phyloP scores from a whole-genome alignment of 495 filamentous ascomycete genomes.

The Penicillium soppii region DNA sequence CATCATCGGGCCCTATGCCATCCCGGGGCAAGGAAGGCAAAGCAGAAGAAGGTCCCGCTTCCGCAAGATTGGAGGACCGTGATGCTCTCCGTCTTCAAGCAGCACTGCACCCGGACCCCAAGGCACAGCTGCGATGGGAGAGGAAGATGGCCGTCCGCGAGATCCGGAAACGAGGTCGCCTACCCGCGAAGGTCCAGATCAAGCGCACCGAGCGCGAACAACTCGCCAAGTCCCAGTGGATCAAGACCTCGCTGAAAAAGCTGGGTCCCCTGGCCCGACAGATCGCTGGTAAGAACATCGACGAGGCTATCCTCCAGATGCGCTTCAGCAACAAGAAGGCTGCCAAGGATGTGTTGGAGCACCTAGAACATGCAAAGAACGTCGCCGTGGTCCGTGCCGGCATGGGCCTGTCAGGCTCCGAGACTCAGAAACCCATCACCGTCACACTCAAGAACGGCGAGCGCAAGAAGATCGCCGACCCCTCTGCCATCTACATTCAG shows the following conservation, averaged over 20 bases:
- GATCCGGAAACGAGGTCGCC: slow-evolving; percentile 62
- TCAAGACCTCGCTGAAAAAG: slow-evolving; percentile 88
- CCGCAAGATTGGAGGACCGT: slow-evolving; percentile 30
- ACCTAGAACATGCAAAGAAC: slow-evolving; percentile 75
- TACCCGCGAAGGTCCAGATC: slow-evolving; percentile 62
- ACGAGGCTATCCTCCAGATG: slow-evolving; percentile 94
- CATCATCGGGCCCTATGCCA: slow-evolving; percentile 31
- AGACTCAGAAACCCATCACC: slow-evolving; percentile 37
- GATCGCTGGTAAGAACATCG: slow-evolving; percentile 86
- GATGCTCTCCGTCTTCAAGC: slow-evolving; percentile 50
- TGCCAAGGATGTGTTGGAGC: slow-evolving; percentile 72
- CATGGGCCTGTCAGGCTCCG: slow-evolving; percentile 67
- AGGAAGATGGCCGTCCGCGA: slow-evolving; percentile 76
- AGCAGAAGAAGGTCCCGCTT: slow-evolving; percentile 15
- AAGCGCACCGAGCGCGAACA: slow-evolving; percentile 72
- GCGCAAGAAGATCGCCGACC: slow-evolving; percentile 63
- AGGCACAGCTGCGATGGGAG: slow-evolving; percentile 66
- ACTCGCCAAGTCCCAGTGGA: slow-evolving; percentile 57
- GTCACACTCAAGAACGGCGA: slow-evolving; percentile 42
- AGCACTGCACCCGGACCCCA: slow-evolving; percentile 69
- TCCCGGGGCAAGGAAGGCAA: slow-evolving; percentile 10
- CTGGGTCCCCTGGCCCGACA: slow-evolving; percentile 77
- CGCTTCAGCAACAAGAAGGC: slow-evolving; percentile 91
- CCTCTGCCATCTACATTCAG: slow-evolving; percentile 76
- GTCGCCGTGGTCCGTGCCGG: slow-evolving; percentile 71